phyloP scores from a whole-genome alignment of 2,329 filamentous ascomycete species.

The Fusarium sp. region DNA sequence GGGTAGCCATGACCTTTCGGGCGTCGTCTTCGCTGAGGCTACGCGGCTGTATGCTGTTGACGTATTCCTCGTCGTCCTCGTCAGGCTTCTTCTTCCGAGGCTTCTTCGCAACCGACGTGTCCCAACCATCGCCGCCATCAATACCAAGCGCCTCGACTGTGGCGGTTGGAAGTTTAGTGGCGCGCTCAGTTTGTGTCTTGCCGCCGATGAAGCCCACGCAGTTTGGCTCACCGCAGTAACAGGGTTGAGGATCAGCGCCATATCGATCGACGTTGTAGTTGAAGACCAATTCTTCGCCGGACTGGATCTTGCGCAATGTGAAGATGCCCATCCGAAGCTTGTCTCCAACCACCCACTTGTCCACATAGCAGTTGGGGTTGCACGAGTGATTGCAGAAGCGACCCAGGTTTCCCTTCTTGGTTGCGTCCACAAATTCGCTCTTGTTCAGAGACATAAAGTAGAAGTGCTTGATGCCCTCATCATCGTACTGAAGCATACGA shows the following conservation, averaged over 20 bases:
- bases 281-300: constrained; percentile 96
- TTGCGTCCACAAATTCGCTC: constrained; percentile 96
- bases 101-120: constrained; percentile 88
- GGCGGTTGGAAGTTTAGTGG: constrained; percentile 88
- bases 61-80: constrained; percentile 95
- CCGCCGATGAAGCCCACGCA: constrained; percentile 97
- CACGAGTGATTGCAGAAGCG: constrained; percentile 99
- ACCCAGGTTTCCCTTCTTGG: constrained; percentile 94
- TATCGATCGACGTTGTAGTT: constrained; percentile 99
- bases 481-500: constrained; percentile 92
- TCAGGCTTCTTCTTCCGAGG: constrained; percentile 91
- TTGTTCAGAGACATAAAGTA: constrained; percentile 99
- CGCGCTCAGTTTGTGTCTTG: constrained; percentile 96
- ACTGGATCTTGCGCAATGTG: constrained; percentile 83
- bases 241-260: constrained; percentile 94
- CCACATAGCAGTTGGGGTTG: constrained; percentile 98
- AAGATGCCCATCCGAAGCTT: constrained; percentile 99
- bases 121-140: constrained; percentile 92
- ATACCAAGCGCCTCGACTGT: constrained; percentile 97
- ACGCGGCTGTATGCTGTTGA: constrained; percentile 86
- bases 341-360: constrained; percentile 98
- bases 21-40: constrained; percentile 85
- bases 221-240: constrained; percentile 94
- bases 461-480: constrained; percentile 98
- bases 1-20: constrained; percentile 93